Percentiles rank a stretch among this genome's conserved stretches.
These are phyloP conservation scores for Trifolium fragiferum DNA, from an alignment of 306 rosid genomes.

Conservation along the genomic window DNA sequence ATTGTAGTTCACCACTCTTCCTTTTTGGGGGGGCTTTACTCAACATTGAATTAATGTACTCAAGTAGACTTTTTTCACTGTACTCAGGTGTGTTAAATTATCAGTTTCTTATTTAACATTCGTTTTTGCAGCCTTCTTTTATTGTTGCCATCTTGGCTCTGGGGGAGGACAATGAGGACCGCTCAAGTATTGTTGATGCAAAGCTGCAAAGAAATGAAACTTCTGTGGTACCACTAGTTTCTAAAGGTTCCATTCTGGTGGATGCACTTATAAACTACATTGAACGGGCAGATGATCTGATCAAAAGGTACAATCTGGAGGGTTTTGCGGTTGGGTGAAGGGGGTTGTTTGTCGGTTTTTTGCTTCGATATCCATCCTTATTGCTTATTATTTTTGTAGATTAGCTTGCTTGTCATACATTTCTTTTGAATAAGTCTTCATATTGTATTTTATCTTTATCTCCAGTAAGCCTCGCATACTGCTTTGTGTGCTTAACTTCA, in stretches of 20 bases:
- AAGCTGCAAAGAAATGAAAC: constrained; percentile 56
- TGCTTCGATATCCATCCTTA: constrained; percentile 24
- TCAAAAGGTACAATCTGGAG: constrained; percentile 54
- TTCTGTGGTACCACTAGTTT: constrained; percentile 45
- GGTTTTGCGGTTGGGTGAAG: constrained; percentile 8
- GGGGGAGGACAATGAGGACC: constrained; percentile 53
- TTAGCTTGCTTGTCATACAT: constrained; percentile 11
- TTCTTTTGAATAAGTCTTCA: constrained; percentile 25
- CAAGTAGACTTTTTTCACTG: neutral
- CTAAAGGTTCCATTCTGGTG: constrained; percentile 54
- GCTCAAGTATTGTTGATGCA: constrained; percentile 48
- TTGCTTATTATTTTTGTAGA: constrained; percentile 12
- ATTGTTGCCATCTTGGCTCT: constrained; percentile 65
- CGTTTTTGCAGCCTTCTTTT: constrained; percentile 82
- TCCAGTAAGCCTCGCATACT: constrained; percentile 73
- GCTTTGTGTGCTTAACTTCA: constrained; percentile 73
- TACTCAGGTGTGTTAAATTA: constrained; percentile 15
- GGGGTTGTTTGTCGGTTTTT: constrained; percentile 16
- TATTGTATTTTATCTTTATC: constrained; percentile 39
- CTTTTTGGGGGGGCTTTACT: neutral
- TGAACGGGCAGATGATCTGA: constrained; percentile 55
- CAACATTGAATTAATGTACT: no score
- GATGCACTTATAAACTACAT: constrained; percentile 62
- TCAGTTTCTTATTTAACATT: constrained; percentile 33
- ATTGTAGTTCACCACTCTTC: neutral